Evolutionary conservation across 2,329 filamentous ascomycete genomes (phyloP), one percentile per base, ranked within the genome.

Genomic region (Aspergillus luchuensis): DNA sequence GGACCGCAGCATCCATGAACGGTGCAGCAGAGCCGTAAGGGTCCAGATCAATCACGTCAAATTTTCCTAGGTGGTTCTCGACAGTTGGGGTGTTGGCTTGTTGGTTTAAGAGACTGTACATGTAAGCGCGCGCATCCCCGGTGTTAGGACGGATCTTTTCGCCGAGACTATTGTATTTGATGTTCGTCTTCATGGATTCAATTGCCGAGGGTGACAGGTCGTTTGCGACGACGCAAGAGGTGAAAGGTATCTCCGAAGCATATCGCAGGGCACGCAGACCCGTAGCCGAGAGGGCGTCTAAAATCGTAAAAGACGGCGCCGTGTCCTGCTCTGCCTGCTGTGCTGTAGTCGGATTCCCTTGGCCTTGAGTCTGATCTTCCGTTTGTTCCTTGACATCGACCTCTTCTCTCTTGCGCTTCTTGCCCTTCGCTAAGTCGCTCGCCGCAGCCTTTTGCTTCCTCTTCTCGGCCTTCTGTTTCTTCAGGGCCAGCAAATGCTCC

Each of bases 21-120:
- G 91, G 91, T 8, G 91, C 91, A 0, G 94, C 95, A 0, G 92
- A 96, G 45, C 95, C 95, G 70, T 99, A 99, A 0, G 95, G 95
- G 74, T 99, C 95, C 30, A 99, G 84, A 74, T 99, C 95, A 65
- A 99, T 95, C 21, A 97, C 93, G 75, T 98, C 91, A 74, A 96
- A 99, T 69, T 85, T 87, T 71, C 87, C 67, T 36, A 75, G 62
- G 59, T 74, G 68, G 5, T 62, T 58, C 39, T 62, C 79, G 74
- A 21, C 72, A 67, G 59, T 78, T 71, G 61, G 80, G 75, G 48
- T 76, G 11, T 36, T 36, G 67, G 57, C 78, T 72, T 48, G 68
- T 71, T 67, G 71, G 56, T 73, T 84, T 49, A 90, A 81, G 56
- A 86, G 80, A 63, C 84, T 84, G 75, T 98, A 97, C 94, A 99